These are phyloP conservation scores for Acer yangbiense DNA, from an alignment of 345 rosid species.

Conservation along the genomic window DNA sequence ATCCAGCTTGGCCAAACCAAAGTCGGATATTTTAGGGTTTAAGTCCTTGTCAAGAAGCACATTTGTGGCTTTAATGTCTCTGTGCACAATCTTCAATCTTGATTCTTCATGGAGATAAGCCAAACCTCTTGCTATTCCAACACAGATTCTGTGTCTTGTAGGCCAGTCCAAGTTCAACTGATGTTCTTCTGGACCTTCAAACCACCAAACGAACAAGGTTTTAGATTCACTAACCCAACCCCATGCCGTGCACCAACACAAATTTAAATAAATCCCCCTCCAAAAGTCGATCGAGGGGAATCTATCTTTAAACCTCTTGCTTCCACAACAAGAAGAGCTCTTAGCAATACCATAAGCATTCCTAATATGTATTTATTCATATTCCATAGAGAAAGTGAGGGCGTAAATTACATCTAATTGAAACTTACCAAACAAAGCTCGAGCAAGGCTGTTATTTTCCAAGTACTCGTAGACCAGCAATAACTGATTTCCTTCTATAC, in stretches of 20 bases:
- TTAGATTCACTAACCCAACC: neutral
- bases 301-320: too few species aligned
- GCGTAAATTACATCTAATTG: neutral
- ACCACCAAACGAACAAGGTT: neutral
- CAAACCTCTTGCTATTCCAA: slow-evolving; percentile 71
- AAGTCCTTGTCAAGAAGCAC: slow-evolving; percentile 63
- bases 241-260: too few species aligned
- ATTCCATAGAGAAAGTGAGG: neutral
- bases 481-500: slow-evolving; percentile 61
- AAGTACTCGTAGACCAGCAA: slow-evolving; percentile 68
- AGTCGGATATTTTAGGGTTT: slow-evolving; percentile 64
- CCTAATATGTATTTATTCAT: too few species aligned
- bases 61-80: slow-evolving; percentile 74
- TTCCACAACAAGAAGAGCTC: neutral
- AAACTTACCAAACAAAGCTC: slow-evolving; percentile 58
- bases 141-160: slow-evolving; percentile 59
- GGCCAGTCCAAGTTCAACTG: slow-evolving; percentile 59
- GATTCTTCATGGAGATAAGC: slow-evolving; percentile 76
- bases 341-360: neutral
- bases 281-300: too few species aligned
- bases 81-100: slow-evolving; percentile 63
- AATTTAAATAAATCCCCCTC: too few species aligned
- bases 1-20: slow-evolving; percentile 71
- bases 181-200: slow-evolving; percentile 43
- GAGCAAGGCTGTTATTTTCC: slow-evolving; percentile 71